Evolutionary conservation across 148 eudicot genomes (phyloP).

Genomic region (Rhododendron vialii): DNA sequence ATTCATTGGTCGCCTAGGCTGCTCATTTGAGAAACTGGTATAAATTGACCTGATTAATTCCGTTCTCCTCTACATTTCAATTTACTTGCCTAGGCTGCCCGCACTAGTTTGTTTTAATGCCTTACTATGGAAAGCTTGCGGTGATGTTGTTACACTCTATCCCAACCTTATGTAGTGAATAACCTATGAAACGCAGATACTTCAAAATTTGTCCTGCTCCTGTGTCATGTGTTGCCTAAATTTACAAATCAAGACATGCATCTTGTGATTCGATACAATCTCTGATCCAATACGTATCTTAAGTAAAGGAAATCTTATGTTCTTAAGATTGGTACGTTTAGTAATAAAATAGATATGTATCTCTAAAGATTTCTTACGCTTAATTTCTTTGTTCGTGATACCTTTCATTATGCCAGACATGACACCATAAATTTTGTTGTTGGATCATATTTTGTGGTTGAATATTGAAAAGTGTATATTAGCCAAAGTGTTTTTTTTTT

Average conservation of each 20-base stretch:
- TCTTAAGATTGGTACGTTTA: background rate
- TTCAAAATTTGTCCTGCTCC: background rate
- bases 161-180: background rate
- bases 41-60: background rate
- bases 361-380: background rate
- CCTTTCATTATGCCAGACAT: background rate
- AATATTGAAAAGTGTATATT: too few species aligned
- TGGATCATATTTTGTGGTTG: too few species aligned
- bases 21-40: background rate
- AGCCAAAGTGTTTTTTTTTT: too few species aligned
- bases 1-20: background rate
- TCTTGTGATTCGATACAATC: background rate
- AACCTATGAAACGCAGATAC: too few species aligned
- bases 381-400: background rate
- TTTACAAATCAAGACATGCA: background rate
- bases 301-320: too few species aligned
- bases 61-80: background rate
- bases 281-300: too few species aligned
- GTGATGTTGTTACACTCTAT: background rate
- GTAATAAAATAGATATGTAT: background rate
- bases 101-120: background rate
- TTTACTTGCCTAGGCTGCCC: background rate
- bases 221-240: background rate
- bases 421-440: background rate
- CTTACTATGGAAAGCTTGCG: background rate